Evolutionary conservation across 2,329 filamentous ascomycete genomes (phyloP).

Genomic region (Alternaria sp.): DNA sequence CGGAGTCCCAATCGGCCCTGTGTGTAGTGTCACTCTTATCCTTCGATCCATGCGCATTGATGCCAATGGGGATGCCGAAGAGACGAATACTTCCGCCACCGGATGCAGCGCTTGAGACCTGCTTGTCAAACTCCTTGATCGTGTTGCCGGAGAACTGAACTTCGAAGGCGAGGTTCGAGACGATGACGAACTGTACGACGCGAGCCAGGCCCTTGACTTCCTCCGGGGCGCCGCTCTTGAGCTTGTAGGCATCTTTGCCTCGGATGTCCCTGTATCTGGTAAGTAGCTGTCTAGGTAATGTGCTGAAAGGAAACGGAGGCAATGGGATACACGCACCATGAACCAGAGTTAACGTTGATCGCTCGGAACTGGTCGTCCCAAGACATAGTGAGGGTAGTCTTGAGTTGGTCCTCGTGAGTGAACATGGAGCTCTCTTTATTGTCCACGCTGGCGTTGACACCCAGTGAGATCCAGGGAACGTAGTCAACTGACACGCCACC

Average conservation of each 20-base stretch:
- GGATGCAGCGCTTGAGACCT: no score
- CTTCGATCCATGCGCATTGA: no score
- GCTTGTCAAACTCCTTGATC: not conserved
- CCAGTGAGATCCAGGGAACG: no score
- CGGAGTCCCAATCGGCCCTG: not conserved
- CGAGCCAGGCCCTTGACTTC: not conserved
- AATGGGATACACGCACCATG: no score
- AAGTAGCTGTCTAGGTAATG: not conserved
- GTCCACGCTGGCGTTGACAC: no score
- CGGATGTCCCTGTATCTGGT: not conserved
- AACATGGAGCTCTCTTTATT: no score
- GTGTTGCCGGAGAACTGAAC: not conserved
- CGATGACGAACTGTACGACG: not conserved
- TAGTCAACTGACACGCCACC: no score
- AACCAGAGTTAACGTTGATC: not conserved
- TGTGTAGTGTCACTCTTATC: not conserved
- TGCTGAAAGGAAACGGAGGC: not conserved
- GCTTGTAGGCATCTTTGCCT: not conserved
- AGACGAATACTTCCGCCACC: not conserved
- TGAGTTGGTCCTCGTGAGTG: not conserved
- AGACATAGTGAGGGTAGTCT: not conserved
- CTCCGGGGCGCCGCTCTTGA: not conserved
- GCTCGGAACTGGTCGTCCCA: not conserved
- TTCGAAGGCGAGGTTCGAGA: not conserved
- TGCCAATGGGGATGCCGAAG: not conserved